Base-by-base conservation (phyloP, 2,329 filamentous ascomycete genomes). In the Berkeleyomyces basicola region DNA sequence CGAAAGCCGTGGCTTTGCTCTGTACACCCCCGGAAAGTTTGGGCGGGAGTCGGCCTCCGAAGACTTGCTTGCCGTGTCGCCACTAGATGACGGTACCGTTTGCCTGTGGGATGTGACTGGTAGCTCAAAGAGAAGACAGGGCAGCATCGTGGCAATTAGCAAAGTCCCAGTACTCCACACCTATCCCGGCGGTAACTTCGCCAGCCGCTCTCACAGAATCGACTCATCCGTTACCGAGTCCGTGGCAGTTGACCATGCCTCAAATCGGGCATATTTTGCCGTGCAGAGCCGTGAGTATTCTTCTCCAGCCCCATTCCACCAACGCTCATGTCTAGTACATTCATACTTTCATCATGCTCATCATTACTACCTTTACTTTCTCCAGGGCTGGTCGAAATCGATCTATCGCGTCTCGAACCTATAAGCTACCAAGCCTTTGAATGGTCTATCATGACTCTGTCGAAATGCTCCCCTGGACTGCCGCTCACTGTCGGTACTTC, bases 401-500 rank as follows among this genome's bases (percentile, higher is more conserved):
- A 96, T 71, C 78, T 96, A 57, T 77, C 81, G 65, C 88, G 86
- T 0, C 74, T 96, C 9, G 78, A 83, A 61, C 77, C 90, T 2
- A 76, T 90, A 4, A 85, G 83, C 31, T 80, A 83, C 62, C 82
- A 87, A 63, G 80, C 79, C 3, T 96, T 89, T 68, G 86, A 90
- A 1, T 91, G 86, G 78, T 83, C 86, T 39, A 89, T 97, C 67
- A 92, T 88, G 46, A 86, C 90, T 0, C 74, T 97, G 16, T 96
- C 91, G 0, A 79, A 85, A 59, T 79, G 84, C 51, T 74, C 82
- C 67, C 75, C 83, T 58, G 78, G 79, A 0, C 79, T 85, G 0
- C 90, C 91, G 0, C 73, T 97, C 44, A 93, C 90, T 0, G 82
- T 97, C 11, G 92, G 90, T 31, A 96, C 90, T 1, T 87, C 86